A percentile compares a stretch with the other conserved stretches of the same genome.
phyloP scores from a whole-genome alignment of 2,329 filamentous ascomycete species.

The Hawksworthiomyces lignivorus region DNA sequence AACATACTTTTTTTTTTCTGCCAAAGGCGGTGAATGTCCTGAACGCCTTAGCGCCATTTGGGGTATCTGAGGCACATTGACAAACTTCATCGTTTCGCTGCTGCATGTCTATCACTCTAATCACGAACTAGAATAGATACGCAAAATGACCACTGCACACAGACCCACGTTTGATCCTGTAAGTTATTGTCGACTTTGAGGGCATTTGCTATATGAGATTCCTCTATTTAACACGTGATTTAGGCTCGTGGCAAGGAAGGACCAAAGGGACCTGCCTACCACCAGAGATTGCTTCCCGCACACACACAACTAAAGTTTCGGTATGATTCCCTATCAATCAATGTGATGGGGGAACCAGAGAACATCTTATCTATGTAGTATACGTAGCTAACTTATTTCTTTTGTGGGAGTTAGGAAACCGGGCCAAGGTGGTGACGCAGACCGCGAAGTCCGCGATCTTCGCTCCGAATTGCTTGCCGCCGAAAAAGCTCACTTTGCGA shows the following conservation, averaged over 20 bases:
- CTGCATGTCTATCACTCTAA: too few species aligned
- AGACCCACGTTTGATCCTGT: slow-evolving; percentile 96
- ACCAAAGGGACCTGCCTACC: slow-evolving; percentile 85
- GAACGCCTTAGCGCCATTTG: neutral
- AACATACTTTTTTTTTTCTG: slow-evolving; percentile 17
- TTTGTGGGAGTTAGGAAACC: slow-evolving; percentile 46
- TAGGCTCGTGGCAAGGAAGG: slow-evolving; percentile 92
- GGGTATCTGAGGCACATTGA: too few species aligned
- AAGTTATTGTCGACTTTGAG: too few species aligned
- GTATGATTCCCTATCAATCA: slow-evolving; percentile 32
- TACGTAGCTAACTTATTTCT: too few species aligned
- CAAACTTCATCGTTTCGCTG: too few species aligned
- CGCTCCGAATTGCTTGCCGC: slow-evolving; percentile 83
- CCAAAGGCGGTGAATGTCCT: slow-evolving; percentile 19
- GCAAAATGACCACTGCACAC: slow-evolving; percentile 60
- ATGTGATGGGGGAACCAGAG: too few species aligned
- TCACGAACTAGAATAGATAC: too few species aligned
- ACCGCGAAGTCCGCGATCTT: slow-evolving; percentile 58
- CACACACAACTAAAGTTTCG: slow-evolving; percentile 89
- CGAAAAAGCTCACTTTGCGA: slow-evolving; percentile 80
- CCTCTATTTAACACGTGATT: neutral
- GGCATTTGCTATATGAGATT: too few species aligned
- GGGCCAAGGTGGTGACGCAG: slow-evolving; percentile 82
- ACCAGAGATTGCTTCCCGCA: slow-evolving; percentile 89
- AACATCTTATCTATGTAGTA: too few species aligned